phyloP scores from a whole-genome alignment of 1,284 basidiomycete genomes.

The Trichosporon sp. region DNA sequence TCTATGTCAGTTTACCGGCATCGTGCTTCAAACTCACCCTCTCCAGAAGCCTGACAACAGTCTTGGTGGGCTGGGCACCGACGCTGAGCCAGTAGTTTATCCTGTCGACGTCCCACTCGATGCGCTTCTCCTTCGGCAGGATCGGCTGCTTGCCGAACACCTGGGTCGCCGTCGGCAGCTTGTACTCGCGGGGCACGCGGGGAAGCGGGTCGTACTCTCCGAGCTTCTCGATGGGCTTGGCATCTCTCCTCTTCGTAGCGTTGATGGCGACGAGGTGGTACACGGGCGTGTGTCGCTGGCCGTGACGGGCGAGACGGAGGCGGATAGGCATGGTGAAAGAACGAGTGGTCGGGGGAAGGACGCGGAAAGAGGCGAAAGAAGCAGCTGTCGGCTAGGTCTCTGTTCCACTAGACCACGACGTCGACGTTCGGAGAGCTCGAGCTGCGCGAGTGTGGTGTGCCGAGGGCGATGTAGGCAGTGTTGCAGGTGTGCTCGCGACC shows the following conservation, averaged over 20 bases:
- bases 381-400: neutral
- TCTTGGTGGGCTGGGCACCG: slow-evolving; percentile 75
- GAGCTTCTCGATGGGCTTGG: slow-evolving; percentile 82
- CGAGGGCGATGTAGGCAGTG: neutral
- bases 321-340: slow-evolving; percentile 64
- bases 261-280: slow-evolving; percentile 83
- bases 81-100: slow-evolving; percentile 83
- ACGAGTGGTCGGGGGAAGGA: neutral
- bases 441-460: neutral
- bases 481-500: slow-evolving; percentile 2
- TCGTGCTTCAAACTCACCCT: slow-evolving; percentile 56
- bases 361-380: neutral
- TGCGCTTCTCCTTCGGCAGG: slow-evolving; percentile 56
- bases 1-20: slow-evolving; percentile 8
- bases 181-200: slow-evolving; percentile 22
- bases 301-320: slow-evolving; percentile 79
- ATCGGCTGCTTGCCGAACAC: slow-evolving; percentile 38
- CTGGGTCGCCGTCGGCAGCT: slow-evolving; percentile 32
- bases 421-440: neutral
- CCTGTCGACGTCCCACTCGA: slow-evolving; percentile 85
- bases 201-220: slow-evolving; percentile 76
- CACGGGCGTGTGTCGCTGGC: slow-evolving; percentile 68
- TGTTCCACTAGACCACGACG: neutral
- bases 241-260: slow-evolving; percentile 67
- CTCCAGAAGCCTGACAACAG: slow-evolving; percentile 71